Percentiles rank a stretch among this genome's conserved stretches.
These are phyloP conservation scores for Xylaria sp. DNA, from an alignment of 2,329 filamentous ascomycete genomes.

Conservation along the genomic window DNA sequence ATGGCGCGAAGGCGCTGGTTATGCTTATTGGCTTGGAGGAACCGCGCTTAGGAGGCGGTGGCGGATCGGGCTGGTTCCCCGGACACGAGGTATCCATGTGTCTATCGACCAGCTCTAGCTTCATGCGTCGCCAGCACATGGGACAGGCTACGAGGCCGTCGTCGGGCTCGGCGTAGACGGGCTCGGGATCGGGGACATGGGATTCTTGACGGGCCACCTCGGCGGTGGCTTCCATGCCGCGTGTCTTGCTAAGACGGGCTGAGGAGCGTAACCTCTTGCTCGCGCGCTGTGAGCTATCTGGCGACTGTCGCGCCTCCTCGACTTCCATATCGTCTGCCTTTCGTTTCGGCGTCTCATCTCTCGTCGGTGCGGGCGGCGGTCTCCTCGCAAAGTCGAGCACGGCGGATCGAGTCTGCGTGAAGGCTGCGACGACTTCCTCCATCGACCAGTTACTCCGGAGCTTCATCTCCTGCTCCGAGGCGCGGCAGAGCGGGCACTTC, in stretches of 20 bases:
- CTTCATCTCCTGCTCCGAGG: conserved; percentile 83
- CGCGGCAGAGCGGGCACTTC: conserved; percentile 87
- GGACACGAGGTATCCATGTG: conserved; percentile 77
- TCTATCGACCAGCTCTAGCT: conserved; percentile 77
- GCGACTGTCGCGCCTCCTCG: conserved; percentile 16
- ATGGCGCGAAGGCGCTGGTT: conserved; percentile 35
- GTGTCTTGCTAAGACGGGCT: conserved; percentile 59
- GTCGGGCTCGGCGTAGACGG: conserved; percentile 53
- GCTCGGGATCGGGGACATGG: conserved; percentile 42
- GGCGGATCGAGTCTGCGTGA: conserved; percentile 70
- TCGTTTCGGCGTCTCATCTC: conserved; percentile 60
- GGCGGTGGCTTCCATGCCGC: conserved; percentile 52
- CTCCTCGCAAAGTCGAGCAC: conserved; percentile 73
- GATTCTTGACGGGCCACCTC: conserved; percentile 52
- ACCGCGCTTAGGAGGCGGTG: conserved; percentile 18
- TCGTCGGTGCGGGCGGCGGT: conserved; percentile 46
- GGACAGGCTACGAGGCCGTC: conserved; percentile 87
- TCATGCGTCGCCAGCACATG: conserved; percentile 83
- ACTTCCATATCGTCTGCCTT: conserved; percentile 55
- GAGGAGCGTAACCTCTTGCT: conserved; percentile 66
- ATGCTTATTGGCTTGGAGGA: conserved; percentile 35
- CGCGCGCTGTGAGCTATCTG: conserved; percentile 47
- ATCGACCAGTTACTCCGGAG: conserved; percentile 86
- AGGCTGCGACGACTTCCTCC: conserved; percentile 85
- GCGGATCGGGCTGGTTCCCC: conserved; percentile 48